A percentile compares a stretch with the other conserved stretches of the same genome.
phyloP scores from a whole-genome alignment of 1,284 basidiomycete genomes.

The Cryptococcus jaspeensis region DNA sequence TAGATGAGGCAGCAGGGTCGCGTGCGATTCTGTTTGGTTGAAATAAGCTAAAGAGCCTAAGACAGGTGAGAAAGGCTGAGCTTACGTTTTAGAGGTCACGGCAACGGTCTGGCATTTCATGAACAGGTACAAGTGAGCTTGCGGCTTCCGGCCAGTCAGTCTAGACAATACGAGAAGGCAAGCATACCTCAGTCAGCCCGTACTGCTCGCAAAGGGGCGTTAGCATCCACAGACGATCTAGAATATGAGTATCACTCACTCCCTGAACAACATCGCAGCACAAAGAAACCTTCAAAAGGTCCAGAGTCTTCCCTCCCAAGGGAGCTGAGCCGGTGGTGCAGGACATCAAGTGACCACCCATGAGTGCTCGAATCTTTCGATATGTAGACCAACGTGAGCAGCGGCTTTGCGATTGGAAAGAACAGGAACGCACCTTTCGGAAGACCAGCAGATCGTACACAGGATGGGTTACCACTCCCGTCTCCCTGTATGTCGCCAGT shows the following conservation, averaged over 20 bases:
- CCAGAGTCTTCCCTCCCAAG: slow-evolving; percentile 44
- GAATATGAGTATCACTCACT: slow-evolving; percentile 21
- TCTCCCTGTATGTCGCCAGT: slow-evolving; percentile 69
- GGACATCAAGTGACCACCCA: slow-evolving; percentile 47
- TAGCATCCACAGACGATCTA: slow-evolving; percentile 9
- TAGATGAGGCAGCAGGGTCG: slow-evolving; percentile 69
- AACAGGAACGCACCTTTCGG: slow-evolving; percentile 64
- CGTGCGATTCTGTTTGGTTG: slow-evolving; percentile 35
- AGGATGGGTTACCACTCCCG: slow-evolving; percentile 70
- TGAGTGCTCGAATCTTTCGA: slow-evolving; percentile 42
- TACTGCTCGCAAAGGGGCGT: slow-evolving; percentile 12
- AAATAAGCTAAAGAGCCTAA: too few relatives aligned
- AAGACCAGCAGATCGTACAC: slow-evolving; percentile 92
- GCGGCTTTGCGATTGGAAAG: neutral
- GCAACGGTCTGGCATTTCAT: slow-evolving; percentile 31
- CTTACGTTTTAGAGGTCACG: slow-evolving; percentile 38
- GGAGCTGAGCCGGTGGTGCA: slow-evolving; percentile 49
- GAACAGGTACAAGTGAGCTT: neutral
- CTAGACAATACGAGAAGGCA: neutral
- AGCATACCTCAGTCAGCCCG: slow-evolving; percentile 38
- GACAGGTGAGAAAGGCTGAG: too few relatives aligned
- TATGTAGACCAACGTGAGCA: too few relatives aligned
- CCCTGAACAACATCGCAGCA: slow-evolving; percentile 48
- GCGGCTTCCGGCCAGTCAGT: neutral
- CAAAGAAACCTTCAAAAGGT: slow-evolving; percentile 50